Evolutionary conservation across 768 basidiomycete genomes (phyloP).

Genomic region (Dioszegia aurantiaca): DNA sequence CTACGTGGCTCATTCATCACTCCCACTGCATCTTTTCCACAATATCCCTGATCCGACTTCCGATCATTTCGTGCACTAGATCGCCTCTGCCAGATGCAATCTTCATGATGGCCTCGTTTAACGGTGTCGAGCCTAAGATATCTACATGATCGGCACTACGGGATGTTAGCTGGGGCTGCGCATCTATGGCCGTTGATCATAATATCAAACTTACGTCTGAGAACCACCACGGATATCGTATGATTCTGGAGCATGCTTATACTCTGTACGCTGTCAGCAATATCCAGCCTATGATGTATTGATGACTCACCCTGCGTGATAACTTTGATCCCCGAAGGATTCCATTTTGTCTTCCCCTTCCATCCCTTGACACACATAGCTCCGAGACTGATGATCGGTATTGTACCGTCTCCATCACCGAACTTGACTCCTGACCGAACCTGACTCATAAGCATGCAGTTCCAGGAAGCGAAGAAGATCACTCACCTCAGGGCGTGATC

Average conservation of each 20-base stretch:
- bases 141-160: conserved; percentile 71
- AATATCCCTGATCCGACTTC: conserved; percentile 76
- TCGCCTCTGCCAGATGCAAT: conserved; percentile 79
- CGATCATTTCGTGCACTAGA: conserved; percentile 61
- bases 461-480: too few species aligned
- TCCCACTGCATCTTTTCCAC: conserved; percentile 73
- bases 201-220: conserved; percentile 60
- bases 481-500: conserved; percentile 41
- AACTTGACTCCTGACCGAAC: conserved; percentile 81
- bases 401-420: conserved; percentile 92
- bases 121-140: conserved; percentile 68
- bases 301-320: conserved; percentile 68
- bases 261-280: conserved; percentile 25
- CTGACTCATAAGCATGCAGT: conserved; percentile 33
- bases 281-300: too few species aligned
- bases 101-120: conserved; percentile 88
- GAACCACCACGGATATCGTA: conserved; percentile 81
- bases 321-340: conserved; percentile 81
- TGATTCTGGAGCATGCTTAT: conserved; percentile 68
- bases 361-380: conserved; percentile 98
- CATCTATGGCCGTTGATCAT: too few species aligned
- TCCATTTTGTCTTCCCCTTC: conserved; percentile 77
- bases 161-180: too few species aligned
- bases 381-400: conserved; percentile 56
- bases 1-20: neutral